Base-by-base conservation (phyloP, 2,329 filamentous ascomycete genomes). In the Zalaria sp. region DNA sequence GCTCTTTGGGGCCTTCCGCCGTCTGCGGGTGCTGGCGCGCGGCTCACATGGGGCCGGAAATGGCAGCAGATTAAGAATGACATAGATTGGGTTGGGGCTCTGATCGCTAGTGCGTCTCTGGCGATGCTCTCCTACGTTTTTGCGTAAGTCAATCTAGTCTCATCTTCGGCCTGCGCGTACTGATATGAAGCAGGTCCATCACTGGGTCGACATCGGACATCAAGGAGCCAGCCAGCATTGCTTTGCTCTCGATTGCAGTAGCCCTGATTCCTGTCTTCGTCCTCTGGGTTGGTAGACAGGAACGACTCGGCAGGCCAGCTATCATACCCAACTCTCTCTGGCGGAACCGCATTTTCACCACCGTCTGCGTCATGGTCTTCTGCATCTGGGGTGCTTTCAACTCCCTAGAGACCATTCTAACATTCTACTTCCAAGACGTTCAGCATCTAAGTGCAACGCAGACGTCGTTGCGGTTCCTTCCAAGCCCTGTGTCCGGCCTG, bases 271-370 rank as follows among this genome's bases (percentile, higher is more conserved):
- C 68, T 0, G 50, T 57, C 0, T 80, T 80, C 51, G 56, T 71
- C 36, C 51, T 59, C 6, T 80, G 75, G 75, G 66, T 75, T 38
- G 61, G 64, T 11, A 58, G 63, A 2, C 71, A 70, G 38, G 67
- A 70, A 38, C 59, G 56, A 7, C 50, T 54, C 0, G 60, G 61
- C 7, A 62, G 60, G 1, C 68, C 73, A 4, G 74, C 74, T 0
- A 53, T 81, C 5, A 78, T 81, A 25, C 77, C 77, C 0, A 79
- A 80, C 52, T 68, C 66, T 0, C 57, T 81, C 0, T 81, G 77
- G 77, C 64, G 58, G n/a, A 77, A 75, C 36, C 53, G 56, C 0
- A 56, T 69, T 3, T 81, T 80, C 49, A 68, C 71, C 0, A 65
- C 59, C 26, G 68, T 75, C 18, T 80, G 76, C 49, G 48, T 68